Evolutionary conservation across 345 rosid genomes (phyloP).

Genomic region (Eucalyptus fibrosa): DNA sequence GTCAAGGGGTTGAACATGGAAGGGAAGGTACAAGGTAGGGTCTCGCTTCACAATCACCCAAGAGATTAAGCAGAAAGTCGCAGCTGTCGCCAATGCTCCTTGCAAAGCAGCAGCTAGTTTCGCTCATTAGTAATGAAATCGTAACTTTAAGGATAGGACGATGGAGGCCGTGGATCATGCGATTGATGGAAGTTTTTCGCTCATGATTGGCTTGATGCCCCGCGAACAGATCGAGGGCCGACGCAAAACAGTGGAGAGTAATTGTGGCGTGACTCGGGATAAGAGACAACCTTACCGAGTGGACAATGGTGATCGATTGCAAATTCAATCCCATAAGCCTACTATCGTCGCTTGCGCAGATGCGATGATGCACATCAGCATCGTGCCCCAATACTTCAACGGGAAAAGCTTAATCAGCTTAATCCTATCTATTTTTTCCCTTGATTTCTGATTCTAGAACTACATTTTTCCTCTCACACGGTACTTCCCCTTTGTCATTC

Average conservation of each 20-base stretch:
- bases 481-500: too few relatives aligned
- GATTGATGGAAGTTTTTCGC: not conserved
- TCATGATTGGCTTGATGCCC: not conserved
- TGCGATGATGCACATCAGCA: constrained; percentile 20
- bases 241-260: not conserved
- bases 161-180: not conserved
- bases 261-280: not conserved
- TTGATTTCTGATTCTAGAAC: too few relatives aligned
- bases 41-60: constrained; percentile 18
- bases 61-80: constrained; percentile 15
- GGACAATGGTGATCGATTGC: constrained; percentile 13
- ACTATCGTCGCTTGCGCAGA: constrained; percentile 4
- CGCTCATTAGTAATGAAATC: not conserved
- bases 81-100: constrained; percentile 27
- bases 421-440: too few relatives aligned
- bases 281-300: constrained; percentile 1
- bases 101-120: not conserved
- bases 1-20: constrained; percentile 36
- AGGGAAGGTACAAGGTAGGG: constrained; percentile 31
- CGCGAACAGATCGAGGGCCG: not conserved
- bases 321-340: constrained; percentile 23
- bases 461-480: too few relatives aligned
- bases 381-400: constrained; percentile 18
- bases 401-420: constrained; percentile 15
- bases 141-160: not conserved